Base-by-base conservation (phyloP, 2,329 filamentous ascomycete species). In the Hypoxylon sp. region DNA sequence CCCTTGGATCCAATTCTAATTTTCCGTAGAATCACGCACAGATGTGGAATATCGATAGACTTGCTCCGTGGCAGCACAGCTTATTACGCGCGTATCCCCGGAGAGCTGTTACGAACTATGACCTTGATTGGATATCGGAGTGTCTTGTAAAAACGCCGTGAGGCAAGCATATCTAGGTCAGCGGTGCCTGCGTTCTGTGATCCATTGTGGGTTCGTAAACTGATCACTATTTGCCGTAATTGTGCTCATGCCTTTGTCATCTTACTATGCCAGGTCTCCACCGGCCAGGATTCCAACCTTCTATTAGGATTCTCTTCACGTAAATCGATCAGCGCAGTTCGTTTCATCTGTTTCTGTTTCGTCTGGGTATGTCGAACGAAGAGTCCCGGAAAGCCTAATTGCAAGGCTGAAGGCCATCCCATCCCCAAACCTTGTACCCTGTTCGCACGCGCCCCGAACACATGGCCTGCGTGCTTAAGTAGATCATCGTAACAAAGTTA, bases 391-490 rank as follows among this genome's bases (percentile, higher is more conserved):
- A 41, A 21, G 11, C 41, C 6, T 48, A 13, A 45, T 65, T 30
- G 36, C 51, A 61, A 36, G 63, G 63, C 51, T 61, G 46, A 46
- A 13, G 45, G 10, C 17, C 43, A 55, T 51, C 50, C 17, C 17
- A 36, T 6, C 21, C 28, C 34, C 50, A 21, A 30, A 28, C 50
- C 50, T 45, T 51, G 17, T 38, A 41, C 58, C 58, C 38, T 61
- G 46, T 41, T 23, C 23, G 21, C 51, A 61, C 57, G 52, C 17
- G 51, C 38, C 38, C 57, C 36, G 30, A 36, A 41, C 63, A 62
- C 63, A 61, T 61, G 63, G 63, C 50, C 34, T 5, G n/a, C 32
- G 41, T 25, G 30, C 58, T 48, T 52, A 43, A n/a, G 36, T 55
- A 41, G 48, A 19, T 56, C 36, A 10, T 7, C n/a, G n/a, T 25